Base-by-base conservation (phyloP, 805 yeast genomes). In the Myxozyma mucilagina region DNA sequence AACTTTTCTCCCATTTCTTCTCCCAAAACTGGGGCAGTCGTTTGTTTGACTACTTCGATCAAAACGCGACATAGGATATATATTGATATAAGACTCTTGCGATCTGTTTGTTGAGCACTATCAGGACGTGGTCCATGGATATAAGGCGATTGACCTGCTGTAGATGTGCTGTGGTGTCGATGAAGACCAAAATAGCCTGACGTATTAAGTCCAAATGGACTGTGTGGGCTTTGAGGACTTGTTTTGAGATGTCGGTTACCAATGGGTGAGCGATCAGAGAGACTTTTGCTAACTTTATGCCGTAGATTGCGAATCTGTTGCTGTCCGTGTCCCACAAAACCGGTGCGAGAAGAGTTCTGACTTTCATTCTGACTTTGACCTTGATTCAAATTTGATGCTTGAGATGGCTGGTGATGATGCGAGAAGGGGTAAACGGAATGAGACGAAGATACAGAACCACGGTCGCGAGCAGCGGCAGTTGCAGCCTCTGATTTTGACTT, bases 401-500 rank as follows among this genome's bases (percentile, higher is more conserved):
- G 31, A 29, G 53, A 43, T 10, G 43, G 51, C 34, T 34, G 56
- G n/a, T 24, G 56, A n/a, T 38, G 58, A 13, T 47, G 54, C 31
- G 24, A 54, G 11, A 53, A 29, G 11, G 52, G 48, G 13, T 45
- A 50, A 5, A 18, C 47, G 43, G 57, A 20, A 35, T 53, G 61
- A 7, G 36, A 36, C 18, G 20, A 32, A 5, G 53, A 43, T 8
- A 18, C 34, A n/a, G 42, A 32, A 29, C 42, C 35, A 36, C 44
- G 32, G 14, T 59, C 64, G 1, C 57, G 56, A 11, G 75, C 78
- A 0, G 69, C 71, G 6, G 78, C 77, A 57, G 72, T 78, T 1
- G 96, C 90, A 2, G 88, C 86, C 68, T 93, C 98, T 13, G 96
- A 86, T 73, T 94, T 94, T 1, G 93, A 84, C 72, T 93, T 90